These are phyloP conservation scores for Chloris gayana DNA, from an alignment of 176 grass and related monocot species.

Conservation along the genomic window DNA sequence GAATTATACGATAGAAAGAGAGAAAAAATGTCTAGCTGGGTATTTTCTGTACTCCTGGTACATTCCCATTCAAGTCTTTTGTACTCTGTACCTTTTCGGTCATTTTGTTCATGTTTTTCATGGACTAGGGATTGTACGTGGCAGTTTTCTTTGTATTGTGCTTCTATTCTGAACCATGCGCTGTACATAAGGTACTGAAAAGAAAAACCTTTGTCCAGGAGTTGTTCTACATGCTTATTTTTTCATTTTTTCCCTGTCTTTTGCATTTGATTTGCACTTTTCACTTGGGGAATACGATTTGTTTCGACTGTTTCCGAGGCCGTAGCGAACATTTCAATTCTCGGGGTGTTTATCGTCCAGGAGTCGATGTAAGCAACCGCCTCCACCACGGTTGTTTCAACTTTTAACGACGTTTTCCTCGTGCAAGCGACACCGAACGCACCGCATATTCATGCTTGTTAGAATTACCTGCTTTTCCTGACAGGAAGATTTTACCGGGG, in stretches of 20 bases:
- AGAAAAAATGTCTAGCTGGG: not conserved
- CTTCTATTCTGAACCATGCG: constrained; percentile 38
- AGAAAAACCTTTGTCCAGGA: not conserved
- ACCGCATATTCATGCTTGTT: not conserved
- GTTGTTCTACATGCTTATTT: not conserved
- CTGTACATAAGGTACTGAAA: constrained; percentile 39
- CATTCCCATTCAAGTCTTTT: constrained; percentile 16
- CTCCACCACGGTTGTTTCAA: not conserved
- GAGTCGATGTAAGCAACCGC: not conserved
- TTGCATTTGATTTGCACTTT: not conserved
- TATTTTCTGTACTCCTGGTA: constrained; percentile 34
- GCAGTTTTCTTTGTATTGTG: constrained; percentile 32
- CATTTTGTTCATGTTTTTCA: constrained; percentile 19
- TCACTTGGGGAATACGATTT: not conserved
- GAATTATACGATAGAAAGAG: constrained; percentile 14
- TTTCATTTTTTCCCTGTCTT: not conserved
- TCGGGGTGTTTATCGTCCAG: not conserved
- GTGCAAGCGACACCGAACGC: not conserved
- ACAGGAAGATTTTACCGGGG: not conserved
- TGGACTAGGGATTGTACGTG: constrained; percentile 1
- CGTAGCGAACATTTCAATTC: not conserved
- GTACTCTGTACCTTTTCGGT: constrained; percentile 15
- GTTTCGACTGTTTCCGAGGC: not conserved
- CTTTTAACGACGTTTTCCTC: not conserved
- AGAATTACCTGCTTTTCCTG: not conserved